Evolutionary conservation across 2,329 filamentous ascomycete genomes (phyloP), one percentile per base, ranked within the genome.

Genomic region (Pseudogymnoascus sp.): DNA sequence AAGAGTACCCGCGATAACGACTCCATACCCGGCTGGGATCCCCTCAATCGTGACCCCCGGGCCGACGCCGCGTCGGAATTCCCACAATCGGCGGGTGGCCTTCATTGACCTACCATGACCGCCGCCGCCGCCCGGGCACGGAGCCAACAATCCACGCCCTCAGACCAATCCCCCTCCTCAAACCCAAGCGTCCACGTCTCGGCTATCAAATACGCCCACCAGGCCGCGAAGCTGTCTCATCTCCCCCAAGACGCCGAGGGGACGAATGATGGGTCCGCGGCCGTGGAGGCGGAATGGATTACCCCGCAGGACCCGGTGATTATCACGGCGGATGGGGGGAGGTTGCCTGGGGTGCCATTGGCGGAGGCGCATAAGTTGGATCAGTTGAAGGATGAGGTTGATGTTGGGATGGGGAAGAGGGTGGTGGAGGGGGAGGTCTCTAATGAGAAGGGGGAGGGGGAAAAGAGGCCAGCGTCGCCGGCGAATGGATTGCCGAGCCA

Each of bases 241-340:
- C 62, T 70, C 11, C 38, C 67, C 64, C 41, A 73, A 68, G 63
- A 71, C 14, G 64, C 70, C 59, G 63, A 75, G 16, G 58, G 45
- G 6, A 59, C 65, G 38, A 65, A 66, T 4, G 60, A 65, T 4
- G 67, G 76, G 60, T 78, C 78, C 4, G 79, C 85, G 12, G 87
- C 87, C 1, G 76, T 87, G 59, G 79, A 87, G 70, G 88, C 88
- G 31, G 81, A 75, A n/a, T 85, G 82, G 65, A 76, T 88, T 33
- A 93, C 89, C 0, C 82, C 87, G 0, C 84, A 88, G 59, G 89
- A 93, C 71, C 84, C 88, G 0, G 84, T 92, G 14, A 83, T 93
- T 52, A 77, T 87, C 61, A 91, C 88, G 0, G 81, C 82, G 12
- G 83, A 88, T 71, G 88, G 88, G 31, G 80, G 82, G 55, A 79